Percentiles rank a stretch among this genome's conserved stretches.
These are phyloP conservation scores for Xylariaceae sp. DNA, from an alignment of 2,329 filamentous ascomycete genomes.

Conservation along the genomic window DNA sequence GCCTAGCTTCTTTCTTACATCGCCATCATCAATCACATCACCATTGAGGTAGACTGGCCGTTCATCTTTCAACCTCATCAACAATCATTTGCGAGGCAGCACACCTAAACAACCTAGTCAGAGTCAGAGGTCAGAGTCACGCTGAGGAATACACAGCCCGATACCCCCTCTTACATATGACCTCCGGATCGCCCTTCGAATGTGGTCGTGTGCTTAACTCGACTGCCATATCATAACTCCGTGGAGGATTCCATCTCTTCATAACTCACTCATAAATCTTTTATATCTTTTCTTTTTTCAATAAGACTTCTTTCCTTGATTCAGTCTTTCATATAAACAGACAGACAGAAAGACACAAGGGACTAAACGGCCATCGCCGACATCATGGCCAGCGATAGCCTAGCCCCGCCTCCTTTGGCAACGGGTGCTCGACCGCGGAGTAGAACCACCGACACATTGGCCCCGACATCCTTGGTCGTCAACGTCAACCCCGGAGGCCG, in stretches of 20 bases:
- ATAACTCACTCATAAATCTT: not conserved
- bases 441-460: constrained; percentile 21
- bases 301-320: not conserved
- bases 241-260: not conserved
- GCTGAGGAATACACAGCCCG: not conserved
- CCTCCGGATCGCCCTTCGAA: not conserved
- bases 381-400: constrained; percentile 24
- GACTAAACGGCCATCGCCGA: not conserved
- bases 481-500: constrained; percentile 28
- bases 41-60: too few species aligned
- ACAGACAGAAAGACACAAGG: not conserved
- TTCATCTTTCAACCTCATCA: not conserved
- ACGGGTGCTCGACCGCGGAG: constrained; percentile 26
- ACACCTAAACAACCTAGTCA: too few species aligned
- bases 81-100: not conserved
- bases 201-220: not conserved
- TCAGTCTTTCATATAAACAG: not conserved
- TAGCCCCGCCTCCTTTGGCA: constrained; percentile 28
- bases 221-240: too few species aligned
- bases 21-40: too few species aligned
- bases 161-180: not conserved
- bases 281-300: not conserved
- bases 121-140: not conserved
- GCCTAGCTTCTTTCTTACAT: too few species aligned
- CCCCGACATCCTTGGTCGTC: constrained; percentile 24